phyloP scores from a whole-genome alignment of 2,329 filamentous ascomycete species.

The Purpureocillium lavendulum region DNA sequence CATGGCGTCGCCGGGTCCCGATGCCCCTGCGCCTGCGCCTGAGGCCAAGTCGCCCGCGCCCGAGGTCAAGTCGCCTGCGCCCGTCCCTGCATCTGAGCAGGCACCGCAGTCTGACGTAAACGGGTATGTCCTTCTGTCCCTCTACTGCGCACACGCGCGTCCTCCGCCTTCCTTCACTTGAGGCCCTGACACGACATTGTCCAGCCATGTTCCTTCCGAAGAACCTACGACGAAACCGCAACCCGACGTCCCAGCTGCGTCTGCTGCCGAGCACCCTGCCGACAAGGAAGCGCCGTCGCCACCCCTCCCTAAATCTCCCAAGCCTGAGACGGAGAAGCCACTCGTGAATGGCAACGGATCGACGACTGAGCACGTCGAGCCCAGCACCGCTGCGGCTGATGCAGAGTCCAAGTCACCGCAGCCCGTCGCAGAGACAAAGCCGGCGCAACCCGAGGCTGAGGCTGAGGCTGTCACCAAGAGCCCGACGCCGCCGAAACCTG shows the following conservation, averaged over 20 bases:
- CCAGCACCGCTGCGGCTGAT: slow-evolving; percentile 5
- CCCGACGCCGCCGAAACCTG: not conserved
- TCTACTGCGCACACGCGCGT: not conserved
- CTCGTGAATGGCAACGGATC: slow-evolving; percentile 10
- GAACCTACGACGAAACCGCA: slow-evolving; percentile 5
- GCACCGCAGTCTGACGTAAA: slow-evolving; percentile 25
- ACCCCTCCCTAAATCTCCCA: not conserved
- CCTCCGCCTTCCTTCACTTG: not conserved
- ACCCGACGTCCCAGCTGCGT: slow-evolving; percentile 6
- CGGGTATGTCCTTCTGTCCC: slow-evolving; percentile 23
- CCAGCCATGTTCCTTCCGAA: slow-evolving; percentile 4
- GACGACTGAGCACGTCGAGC: not conserved
- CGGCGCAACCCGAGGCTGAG: not conserved
- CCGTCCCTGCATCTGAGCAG: slow-evolving; percentile 9
- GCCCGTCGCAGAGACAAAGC: not conserved
- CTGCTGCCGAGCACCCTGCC: slow-evolving; percentile 7
- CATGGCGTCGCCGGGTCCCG: slow-evolving; percentile 42
- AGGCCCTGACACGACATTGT: slow-evolving; percentile 13
- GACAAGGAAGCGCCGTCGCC: slow-evolving; percentile 1
- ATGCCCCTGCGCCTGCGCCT: slow-evolving; percentile 26
- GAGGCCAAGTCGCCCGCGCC: slow-evolving; percentile 38
- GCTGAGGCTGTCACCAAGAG: not conserved
- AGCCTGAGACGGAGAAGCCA: slow-evolving; percentile 6
- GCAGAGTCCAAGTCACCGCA: not conserved
- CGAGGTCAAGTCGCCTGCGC: slow-evolving; percentile 4